phyloP scores from a whole-genome alignment of 768 basidiomycete species.

The Royoungia palumana region DNA sequence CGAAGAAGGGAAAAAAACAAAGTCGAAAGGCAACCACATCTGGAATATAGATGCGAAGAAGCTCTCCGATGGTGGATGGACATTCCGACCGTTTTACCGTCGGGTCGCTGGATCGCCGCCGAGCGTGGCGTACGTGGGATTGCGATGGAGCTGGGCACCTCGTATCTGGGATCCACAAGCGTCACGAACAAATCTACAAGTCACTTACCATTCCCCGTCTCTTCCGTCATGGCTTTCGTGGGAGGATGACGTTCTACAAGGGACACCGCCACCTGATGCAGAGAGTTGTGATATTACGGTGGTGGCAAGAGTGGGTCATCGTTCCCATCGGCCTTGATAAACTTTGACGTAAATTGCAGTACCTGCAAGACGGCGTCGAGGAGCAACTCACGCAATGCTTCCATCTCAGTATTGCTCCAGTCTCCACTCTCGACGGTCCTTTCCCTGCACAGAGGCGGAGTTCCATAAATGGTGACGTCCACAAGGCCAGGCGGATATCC shows the following conservation, averaged over 20 bases:
- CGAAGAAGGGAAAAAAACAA: conserved; percentile 98
- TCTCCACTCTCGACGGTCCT: conserved; percentile 46
- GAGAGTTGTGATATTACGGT: conserved; percentile 73
- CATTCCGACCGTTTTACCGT: conserved; percentile 84
- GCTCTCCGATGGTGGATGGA: conserved; percentile 69
- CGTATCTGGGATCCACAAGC: conserved; percentile 97
- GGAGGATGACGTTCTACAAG: conserved; percentile 80
- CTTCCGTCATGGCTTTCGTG: conserved; percentile 87
- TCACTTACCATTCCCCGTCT: conserved; percentile 74
- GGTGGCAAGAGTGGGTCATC: conserved; percentile 62
- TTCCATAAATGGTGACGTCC: conserved; percentile 43
- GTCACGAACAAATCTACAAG: conserved; percentile 73
- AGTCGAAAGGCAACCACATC: conserved; percentile 98
- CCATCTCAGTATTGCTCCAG: conserved; percentile 69
- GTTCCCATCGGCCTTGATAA: background rate
- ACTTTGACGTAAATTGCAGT: conserved; percentile 29
- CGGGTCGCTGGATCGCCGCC: conserved; percentile 84
- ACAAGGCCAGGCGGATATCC: conserved; percentile 40
- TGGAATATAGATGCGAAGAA: conserved; percentile 99
- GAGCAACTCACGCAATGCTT: conserved; percentile 65
- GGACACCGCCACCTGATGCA: conserved; percentile 74
- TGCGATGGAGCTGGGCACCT: conserved; percentile 87
- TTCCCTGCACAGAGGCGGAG: conserved; percentile 45
- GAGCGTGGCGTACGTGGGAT: conserved; percentile 73
- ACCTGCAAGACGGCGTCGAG: conserved; percentile 70